Conservation (phyloP, 179 eudicot species). For the Actinidia chinensis region DNA sequence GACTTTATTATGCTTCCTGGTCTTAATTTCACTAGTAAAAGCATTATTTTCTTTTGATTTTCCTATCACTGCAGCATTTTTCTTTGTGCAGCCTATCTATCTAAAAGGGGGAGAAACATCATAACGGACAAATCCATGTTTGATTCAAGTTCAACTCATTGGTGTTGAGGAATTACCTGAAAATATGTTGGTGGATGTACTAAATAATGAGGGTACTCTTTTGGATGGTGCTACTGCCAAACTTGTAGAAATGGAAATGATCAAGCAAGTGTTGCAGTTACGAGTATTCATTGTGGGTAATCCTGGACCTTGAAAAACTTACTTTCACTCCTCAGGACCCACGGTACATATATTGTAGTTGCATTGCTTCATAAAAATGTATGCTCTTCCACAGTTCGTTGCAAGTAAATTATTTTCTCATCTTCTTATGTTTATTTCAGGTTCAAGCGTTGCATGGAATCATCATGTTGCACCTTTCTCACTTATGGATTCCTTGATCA, state of each 20-base stretch:
- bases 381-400: background rate
- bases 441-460: no score
- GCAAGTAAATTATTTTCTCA: no score
- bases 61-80: constrained; percentile 24
- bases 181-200: constrained; percentile 51
- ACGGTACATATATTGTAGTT: constrained; percentile 40
- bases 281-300: constrained; percentile 78
- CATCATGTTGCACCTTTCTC: no score
- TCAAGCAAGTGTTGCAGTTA: constrained; percentile 52
- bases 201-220: constrained; percentile 42
- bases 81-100: constrained; percentile 63
- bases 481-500: no score
- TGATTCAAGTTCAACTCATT: constrained; percentile 43
- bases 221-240: constrained; percentile 55
- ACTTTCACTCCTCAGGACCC: constrained; percentile 68
- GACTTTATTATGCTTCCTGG: background rate
- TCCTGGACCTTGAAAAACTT: constrained; percentile 68
- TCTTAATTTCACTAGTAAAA: background rate
- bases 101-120: constrained; percentile 84
- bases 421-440: no score
- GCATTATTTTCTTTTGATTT: background rate
- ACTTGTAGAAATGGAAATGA: constrained; percentile 42
- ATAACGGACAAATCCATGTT: constrained; percentile 69
- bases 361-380: background rate
- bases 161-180: constrained; percentile 48